phyloP scores from a whole-genome alignment of 1,284 basidiomycete genomes.

The Phylloporus sp. region DNA sequence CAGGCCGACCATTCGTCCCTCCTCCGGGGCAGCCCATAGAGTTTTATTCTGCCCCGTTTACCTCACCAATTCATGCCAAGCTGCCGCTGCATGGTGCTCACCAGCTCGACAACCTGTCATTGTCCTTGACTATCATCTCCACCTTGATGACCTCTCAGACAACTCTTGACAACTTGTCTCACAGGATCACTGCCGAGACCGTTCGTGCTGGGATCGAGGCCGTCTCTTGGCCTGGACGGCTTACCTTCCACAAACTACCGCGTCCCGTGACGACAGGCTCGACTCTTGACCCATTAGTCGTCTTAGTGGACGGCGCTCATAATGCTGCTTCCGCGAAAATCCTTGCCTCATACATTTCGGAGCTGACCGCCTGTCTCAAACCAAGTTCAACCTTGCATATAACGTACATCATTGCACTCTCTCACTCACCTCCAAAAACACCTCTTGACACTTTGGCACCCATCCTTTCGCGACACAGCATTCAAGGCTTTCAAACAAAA shows the following conservation, averaged over 20 bases:
- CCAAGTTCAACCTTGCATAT: conserved; percentile 46
- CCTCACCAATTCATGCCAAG: conserved; percentile 46
- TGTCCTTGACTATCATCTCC: conserved; percentile 73
- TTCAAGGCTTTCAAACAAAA: conserved; percentile 37
- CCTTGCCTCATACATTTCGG: conserved; percentile 76
- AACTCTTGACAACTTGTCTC: conserved; percentile 21
- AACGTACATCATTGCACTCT: conserved; percentile 80
- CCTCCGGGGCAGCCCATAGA: conserved; percentile 56
- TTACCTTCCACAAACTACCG: conserved; percentile 72
- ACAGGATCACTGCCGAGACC: conserved; percentile 36
- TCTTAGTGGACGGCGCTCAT: conserved; percentile 95
- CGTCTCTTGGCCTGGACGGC: conserved; percentile 83
- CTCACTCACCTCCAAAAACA: conserved; percentile 83
- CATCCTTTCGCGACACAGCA: conserved; percentile 53
- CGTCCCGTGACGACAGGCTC: conserved; percentile 27
- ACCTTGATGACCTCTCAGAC: conserved; percentile 55
- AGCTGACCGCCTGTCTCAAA: conserved; percentile 36
- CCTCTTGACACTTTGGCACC: conserved; percentile 74
- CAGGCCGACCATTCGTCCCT: conserved; percentile 41
- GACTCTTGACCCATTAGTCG: conserved; percentile 41
- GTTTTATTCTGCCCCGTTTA: conserved; percentile 51
- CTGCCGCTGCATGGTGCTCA: conserved; percentile 82
- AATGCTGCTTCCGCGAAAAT: conserved; percentile 85
- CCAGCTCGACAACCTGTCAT: conserved; percentile 83
- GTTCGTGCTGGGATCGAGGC: conserved; percentile 60